These are phyloP conservation scores for Wilhelminamyces savonicus DNA, from an alignment of 805 yeast species.

Conservation along the genomic window DNA sequence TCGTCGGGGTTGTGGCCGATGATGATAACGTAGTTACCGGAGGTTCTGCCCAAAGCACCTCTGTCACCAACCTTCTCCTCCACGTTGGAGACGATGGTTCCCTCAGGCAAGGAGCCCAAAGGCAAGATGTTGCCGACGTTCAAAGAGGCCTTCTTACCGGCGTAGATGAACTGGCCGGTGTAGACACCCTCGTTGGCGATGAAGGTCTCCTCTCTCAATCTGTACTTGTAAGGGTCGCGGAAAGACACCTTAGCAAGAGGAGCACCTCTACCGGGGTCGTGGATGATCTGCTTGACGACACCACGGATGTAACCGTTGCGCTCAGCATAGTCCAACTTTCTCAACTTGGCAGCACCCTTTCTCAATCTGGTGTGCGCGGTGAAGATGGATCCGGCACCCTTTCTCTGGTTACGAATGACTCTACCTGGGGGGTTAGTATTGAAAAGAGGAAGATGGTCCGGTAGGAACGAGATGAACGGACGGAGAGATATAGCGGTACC, in stretches of 20 bases:
- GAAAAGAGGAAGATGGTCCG: no score
- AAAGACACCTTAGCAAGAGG: slow-evolving; percentile 5
- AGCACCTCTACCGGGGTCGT: slow-evolving; percentile 7
- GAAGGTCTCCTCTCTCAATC: slow-evolving; percentile 4
- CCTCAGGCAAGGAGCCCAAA: slow-evolving; percentile 3
- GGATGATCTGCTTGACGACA: slow-evolving; percentile 5
- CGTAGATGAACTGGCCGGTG: slow-evolving; percentile 4
- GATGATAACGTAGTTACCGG: slow-evolving; percentile 5
- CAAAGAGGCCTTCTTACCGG: slow-evolving; percentile 4
- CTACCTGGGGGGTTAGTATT: slow-evolving; percentile 4
- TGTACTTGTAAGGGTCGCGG: slow-evolving; percentile 6
- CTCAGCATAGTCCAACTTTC: slow-evolving; percentile 5
- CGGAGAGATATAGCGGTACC: no score
- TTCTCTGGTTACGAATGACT: slow-evolving; percentile 6
- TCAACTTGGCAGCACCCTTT: slow-evolving; percentile 6
- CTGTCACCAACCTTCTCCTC: slow-evolving; percentile 6
- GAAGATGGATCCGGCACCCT: slow-evolving; percentile 6
- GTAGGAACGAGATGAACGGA: no score
- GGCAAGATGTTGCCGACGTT: slow-evolving; percentile 5
- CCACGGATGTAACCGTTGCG: slow-evolving; percentile 6
- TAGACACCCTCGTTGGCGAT: slow-evolving; percentile 6
- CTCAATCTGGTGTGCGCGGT: slow-evolving; percentile 5
- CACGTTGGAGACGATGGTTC: slow-evolving; percentile 5
- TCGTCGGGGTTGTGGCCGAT: slow-evolving; percentile 6
- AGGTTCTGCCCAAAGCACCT: slow-evolving; percentile 5